Evolutionary conservation across 2,329 filamentous ascomycete genomes (phyloP).

Genomic region (Beauveria brongniartii): DNA sequence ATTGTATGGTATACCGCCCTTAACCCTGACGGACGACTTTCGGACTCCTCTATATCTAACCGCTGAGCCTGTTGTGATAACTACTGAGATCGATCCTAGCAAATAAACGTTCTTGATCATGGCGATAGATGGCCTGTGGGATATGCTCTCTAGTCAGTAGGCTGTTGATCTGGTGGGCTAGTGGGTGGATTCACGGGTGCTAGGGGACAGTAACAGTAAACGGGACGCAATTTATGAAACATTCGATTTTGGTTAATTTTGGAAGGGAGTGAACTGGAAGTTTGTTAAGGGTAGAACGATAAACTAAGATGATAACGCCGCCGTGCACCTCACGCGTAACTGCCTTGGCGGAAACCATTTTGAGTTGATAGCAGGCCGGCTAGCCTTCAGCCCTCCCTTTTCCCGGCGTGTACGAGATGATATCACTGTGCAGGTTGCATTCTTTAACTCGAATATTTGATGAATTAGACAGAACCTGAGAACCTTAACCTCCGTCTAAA

Average conservation of each 20-base stretch:
- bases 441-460: not conserved
- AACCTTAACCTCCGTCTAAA: too few species aligned
- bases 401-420: constrained; percentile 57
- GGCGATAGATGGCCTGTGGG: constrained; percentile 56
- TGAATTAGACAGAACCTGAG: not conserved
- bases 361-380: constrained; percentile 62
- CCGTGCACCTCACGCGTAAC: constrained; percentile 68
- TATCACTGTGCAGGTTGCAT: constrained; percentile 71
- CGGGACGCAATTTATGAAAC: not conserved
- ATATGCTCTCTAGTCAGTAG: constrained; percentile 42
- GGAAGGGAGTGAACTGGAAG: constrained; percentile 7
- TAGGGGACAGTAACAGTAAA: too few species aligned
- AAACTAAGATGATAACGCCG: constrained; percentile 51
- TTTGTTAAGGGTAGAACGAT: constrained; percentile 3
- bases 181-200: constrained; percentile 31
- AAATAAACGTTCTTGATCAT: constrained; percentile 32
- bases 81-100: not conserved
- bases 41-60: not conserved
- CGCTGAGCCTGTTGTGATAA: not conserved
- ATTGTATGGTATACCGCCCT: constrained; percentile 36
- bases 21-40: constrained; percentile 21
- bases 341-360: constrained; percentile 64
- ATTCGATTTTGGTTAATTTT: not conserved
- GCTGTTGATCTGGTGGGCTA: constrained; percentile 43
- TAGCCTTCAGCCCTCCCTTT: constrained; percentile 62